Conservation (phyloP, 352 stramenopile genomes). For the Thalassiosira livingstoniorum region DNA sequence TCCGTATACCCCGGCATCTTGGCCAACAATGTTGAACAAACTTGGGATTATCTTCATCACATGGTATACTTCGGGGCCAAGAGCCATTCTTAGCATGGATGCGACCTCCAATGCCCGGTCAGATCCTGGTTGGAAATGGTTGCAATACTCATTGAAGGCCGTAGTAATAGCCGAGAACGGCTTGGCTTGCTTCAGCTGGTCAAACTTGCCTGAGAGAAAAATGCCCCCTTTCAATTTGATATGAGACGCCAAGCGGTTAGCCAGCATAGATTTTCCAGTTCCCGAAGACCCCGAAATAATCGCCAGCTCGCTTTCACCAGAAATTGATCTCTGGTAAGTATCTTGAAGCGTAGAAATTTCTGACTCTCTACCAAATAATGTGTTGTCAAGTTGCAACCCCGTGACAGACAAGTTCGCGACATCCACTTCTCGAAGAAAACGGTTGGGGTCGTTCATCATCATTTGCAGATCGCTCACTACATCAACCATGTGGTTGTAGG, state of each 20-base stretch:
- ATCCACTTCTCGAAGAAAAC: conserved; percentile 38
- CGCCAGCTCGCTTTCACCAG: background rate
- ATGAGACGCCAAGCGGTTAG: conserved; percentile 5
- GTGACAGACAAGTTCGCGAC: background rate
- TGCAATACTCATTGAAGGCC: conserved; percentile 33
- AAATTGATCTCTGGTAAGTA: conserved; percentile 16
- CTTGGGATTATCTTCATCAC: conserved; percentile 29
- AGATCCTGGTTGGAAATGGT: background rate
- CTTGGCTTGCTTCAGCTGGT: conserved; percentile 20
- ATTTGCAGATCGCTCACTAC: conserved; percentile 32
- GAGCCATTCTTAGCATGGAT: background rate
- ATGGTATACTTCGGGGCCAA: conserved; percentile 8
- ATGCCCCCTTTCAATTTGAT: conserved; percentile 5
- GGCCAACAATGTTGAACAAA: conserved; percentile 23
- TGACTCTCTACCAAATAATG: conserved; percentile 9
- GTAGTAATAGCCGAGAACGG: conserved; percentile 22
- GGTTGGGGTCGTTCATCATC: conserved; percentile 24
- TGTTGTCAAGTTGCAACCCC: conserved; percentile 33
- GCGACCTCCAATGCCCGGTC: background rate
- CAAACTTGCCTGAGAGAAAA: conserved; percentile 41
- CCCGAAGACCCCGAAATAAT: conserved; percentile 34
- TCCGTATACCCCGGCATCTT: background rate
- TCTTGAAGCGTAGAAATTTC: conserved; percentile 19
- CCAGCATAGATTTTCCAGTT: conserved; percentile 26
- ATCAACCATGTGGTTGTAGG: conserved; percentile 24